Percentiles rank a stretch among this genome's conserved stretches.
These are phyloP conservation scores for Coemansia sp. DNA, from an alignment of 192 early-diverging fungal species.

Conservation along the genomic window DNA sequence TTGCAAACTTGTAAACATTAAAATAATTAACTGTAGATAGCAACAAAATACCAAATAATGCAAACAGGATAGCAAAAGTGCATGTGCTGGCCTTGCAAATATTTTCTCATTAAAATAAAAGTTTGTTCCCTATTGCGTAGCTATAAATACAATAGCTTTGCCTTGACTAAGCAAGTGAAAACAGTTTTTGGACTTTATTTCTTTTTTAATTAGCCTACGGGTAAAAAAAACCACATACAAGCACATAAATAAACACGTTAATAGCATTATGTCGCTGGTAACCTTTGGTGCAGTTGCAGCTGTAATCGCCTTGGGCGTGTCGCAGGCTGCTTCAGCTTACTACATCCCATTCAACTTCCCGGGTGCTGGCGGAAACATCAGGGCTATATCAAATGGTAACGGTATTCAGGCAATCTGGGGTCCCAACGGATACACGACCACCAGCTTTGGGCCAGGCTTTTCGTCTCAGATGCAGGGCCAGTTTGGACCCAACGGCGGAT, in stretches of 20 bases:
- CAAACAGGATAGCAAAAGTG: no score
- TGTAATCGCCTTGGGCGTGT: neutral
- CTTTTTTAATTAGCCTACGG: no score
- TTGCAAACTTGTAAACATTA: no score
- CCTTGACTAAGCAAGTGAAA: neutral
- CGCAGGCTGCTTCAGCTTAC: conserved; percentile 1
- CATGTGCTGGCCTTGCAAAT: no score
- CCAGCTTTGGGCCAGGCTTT: conserved; percentile 41
- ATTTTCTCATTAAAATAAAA: no score
- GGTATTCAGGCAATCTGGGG: conserved; percentile 39
- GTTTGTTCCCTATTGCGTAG: neutral
- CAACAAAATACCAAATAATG: no score
- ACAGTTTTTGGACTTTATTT: neutral
- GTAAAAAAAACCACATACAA: no score
- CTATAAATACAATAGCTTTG: neutral
- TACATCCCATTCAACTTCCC: conserved; percentile 10
- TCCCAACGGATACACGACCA: conserved; percentile 30
- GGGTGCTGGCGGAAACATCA: conserved; percentile 15
- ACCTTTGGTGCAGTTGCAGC: neutral
- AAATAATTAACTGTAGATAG: no score
- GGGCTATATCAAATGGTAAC: conserved; percentile 26
- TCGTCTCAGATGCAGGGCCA: conserved; percentile 35
- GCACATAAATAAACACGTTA: neutral
- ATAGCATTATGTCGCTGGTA: neutral
- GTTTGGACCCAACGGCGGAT: conserved; percentile 29